Base-by-base conservation (phyloP, 768 basidiomycete genomes). In the Rhodotorula kratochvilovae region DNA sequence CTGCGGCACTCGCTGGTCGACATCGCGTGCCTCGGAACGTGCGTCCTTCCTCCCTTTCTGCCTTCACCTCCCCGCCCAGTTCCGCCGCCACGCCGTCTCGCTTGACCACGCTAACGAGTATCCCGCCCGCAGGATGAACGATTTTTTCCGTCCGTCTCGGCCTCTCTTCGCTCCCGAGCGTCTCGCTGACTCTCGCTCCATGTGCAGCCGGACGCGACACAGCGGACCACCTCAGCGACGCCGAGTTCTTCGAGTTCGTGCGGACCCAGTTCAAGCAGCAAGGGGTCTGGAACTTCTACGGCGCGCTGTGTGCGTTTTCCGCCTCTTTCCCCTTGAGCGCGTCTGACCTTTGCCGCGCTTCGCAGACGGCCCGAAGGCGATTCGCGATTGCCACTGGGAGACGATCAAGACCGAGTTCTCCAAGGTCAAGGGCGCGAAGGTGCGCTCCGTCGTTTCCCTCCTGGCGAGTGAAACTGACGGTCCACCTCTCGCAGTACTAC, bases 1-100 rank as follows among this genome's bases (percentile, higher is more conserved):
- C 66, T 70, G 23, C 43, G 69, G 5, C 69, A 65, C 46, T 65
- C 50, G 48, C 51, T 71, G 4, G 46, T 67, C 42, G 70, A 71
- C 54, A 66, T 66, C 31, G 69, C 69, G 15, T 71, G 70, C 31
- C 31, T 66, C 16, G 63, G 58, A 1, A 60, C 43, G 53, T 33
- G 27, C n/a, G 53, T 54, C 50, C 50, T 16, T n/a, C 6, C 27
- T 27, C 25, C 50, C 27, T n/a, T n/a, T n/a, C n/a, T 39, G 8
- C 39, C 39, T 39, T 39, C 39, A 6, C 11, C 27, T 51, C 4
- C 12, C 15, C 8, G 23, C 50, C 16, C 16, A 6, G 27, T 10
- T 29, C 27, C 5, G 39, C 39, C 39, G 39, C 39, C n/a, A n/a
- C n/a, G n/a, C 13, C 39, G 39, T 13, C 39, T 13, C 39, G 39